Evolutionary conservation across 441 rosid genomes (phyloP), one percentile per base, ranked within the genome.

Genomic region (Aleurites moluccanus): DNA sequence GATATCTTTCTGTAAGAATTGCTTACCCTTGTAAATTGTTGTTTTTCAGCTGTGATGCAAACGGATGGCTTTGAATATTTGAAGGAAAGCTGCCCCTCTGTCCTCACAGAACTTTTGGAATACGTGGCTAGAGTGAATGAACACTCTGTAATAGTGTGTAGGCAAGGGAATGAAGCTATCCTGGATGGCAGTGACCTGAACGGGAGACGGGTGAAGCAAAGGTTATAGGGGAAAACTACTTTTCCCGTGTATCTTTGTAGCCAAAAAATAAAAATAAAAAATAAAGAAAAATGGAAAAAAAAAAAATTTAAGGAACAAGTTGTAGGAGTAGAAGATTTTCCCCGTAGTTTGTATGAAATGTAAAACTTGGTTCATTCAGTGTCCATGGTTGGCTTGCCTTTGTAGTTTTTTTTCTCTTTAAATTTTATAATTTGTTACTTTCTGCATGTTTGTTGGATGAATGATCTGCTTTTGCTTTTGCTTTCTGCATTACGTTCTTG

Each of bases 141-240:
- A 82, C 97, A 87, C 65, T 78, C 91, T n/a, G 77, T 84, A 69
- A 77, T 85, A 28, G 71, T 82, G 20, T 75, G 78, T 40, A 84
- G 88, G 77, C 78, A 85, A 9, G 85, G 87, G 44, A 88, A 82
- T 30, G 97, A 89, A 75, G 80, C 84, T 53, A 80, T 86, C 60
- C 89, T 88, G 2, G 98, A 94, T 21, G 98, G 97, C 57, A 83
- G 93, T 55, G 97, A 94, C 27, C 69, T 76, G 25, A 86, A 92
- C 65, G 97, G 97, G 16, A 84, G 98, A 75, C 86, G 98, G 72
- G 98, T 92, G 82, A 94, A 92, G 91, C 98, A 88, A 80, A 85
- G 97, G 86, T 75, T 92, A 72, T 87, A 84, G 75, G 60, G 62
- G 71, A 18, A 59, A 42, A 27, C 53, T 25, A 9, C 18, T 44